These are phyloP conservation scores for Sporothrix pallida DNA, from an alignment of 2,329 filamentous ascomycete genomes.

Conservation along the genomic window DNA sequence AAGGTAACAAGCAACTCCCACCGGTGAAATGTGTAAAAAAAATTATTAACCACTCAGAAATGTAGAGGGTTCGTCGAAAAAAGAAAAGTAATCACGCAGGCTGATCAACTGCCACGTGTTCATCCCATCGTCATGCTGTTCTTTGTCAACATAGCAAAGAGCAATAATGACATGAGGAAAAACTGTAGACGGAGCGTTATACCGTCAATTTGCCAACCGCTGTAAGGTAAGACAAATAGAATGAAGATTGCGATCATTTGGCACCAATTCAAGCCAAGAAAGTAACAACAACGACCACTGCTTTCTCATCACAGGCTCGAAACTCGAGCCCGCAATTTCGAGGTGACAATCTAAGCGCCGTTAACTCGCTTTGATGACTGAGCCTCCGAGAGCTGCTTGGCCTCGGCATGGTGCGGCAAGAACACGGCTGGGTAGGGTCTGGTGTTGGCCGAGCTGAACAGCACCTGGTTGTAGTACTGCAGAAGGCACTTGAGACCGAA, in stretches of 20 bases:
- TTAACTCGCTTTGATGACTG: slow-evolving; percentile 10
- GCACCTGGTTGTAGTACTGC: slow-evolving; percentile 61
- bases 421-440: slow-evolving; percentile 43
- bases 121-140: not conserved
- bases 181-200: not conserved
- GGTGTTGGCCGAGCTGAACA: slow-evolving; percentile 39
- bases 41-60: not conserved
- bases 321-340: not conserved
- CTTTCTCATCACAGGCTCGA: not conserved
- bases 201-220: not conserved
- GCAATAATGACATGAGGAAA: not conserved
- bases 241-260: not conserved
- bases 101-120: not conserved
- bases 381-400: slow-evolving; percentile 35
- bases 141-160: not conserved
- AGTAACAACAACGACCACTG: not conserved
- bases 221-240: not conserved
- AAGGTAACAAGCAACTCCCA: slow-evolving; percentile 4
- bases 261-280: not conserved
- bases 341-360: not conserved
- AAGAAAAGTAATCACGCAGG: not conserved
- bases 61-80: not conserved
- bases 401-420: slow-evolving; percentile 42
- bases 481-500: slow-evolving; percentile 67
- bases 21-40: slow-evolving; percentile 12